Conservation (phyloP, 495 filamentous ascomycete genomes). For the Cercophora newfieldiana region DNA sequence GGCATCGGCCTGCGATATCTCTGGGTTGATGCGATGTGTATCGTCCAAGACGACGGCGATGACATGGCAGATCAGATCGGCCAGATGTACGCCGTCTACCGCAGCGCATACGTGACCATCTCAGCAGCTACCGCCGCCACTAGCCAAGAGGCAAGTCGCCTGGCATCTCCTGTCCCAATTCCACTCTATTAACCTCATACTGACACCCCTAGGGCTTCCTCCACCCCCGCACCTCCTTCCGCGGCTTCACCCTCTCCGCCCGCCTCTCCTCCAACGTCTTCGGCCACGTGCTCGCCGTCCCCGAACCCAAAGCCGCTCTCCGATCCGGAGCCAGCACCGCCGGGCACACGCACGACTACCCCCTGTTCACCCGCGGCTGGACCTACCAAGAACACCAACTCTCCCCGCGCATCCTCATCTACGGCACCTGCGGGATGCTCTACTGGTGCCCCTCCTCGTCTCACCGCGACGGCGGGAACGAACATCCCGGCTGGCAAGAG, state of each 20-base stretch:
- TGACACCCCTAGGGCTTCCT: slow-evolving; percentile 18
- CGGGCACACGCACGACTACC: too few relatives aligned
- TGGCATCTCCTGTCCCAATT: background rate
- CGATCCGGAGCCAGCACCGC: background rate
- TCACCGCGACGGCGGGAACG: slow-evolving; percentile 13
- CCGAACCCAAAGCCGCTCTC: background rate
- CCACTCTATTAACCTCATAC: background rate
- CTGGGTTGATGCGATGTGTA: slow-evolving; percentile 32
- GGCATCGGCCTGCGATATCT: slow-evolving; percentile 24
- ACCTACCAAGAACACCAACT: slow-evolving; percentile 17
- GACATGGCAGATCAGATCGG: slow-evolving; percentile 11
- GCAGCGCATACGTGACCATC: slow-evolving; percentile 11
- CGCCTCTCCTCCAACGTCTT: slow-evolving; percentile 6
- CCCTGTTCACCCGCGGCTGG: slow-evolving; percentile 14
- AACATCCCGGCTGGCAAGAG: background rate
- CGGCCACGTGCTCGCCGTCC: slow-evolving; percentile 1
- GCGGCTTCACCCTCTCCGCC: background rate
- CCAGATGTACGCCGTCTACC: slow-evolving; percentile 20
- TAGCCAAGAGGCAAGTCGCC: background rate
- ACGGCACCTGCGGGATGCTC: background rate
- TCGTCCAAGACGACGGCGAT: slow-evolving; percentile 22
- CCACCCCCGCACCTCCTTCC: background rate
- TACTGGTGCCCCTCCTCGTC: slow-evolving; percentile 8
- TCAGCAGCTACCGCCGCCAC: slow-evolving; percentile 9
- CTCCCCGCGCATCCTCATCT: slow-evolving; percentile 13